Conservation (phyloP, 257 asterid genomes). For the Solanum medicagineum region DNA sequence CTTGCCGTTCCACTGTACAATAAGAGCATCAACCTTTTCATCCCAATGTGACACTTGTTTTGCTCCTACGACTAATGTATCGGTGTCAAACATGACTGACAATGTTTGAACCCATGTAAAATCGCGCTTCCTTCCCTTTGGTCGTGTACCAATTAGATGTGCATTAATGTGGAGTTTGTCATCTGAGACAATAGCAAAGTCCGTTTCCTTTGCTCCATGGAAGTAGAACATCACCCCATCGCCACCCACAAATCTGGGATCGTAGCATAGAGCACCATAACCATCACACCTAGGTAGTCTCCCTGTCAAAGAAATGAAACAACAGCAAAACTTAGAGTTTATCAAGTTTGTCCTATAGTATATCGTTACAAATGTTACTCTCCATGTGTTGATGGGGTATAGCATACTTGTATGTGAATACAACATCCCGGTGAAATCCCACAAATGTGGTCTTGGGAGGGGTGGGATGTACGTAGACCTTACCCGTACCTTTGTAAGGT, state of each 20-base stretch:
- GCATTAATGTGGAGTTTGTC: slow-evolving; percentile 63
- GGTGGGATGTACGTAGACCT: too few relatives aligned
- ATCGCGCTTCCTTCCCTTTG: slow-evolving; percentile 56
- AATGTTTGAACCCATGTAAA: slow-evolving; percentile 76
- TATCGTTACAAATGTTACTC: background rate
- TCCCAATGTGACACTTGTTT: slow-evolving; percentile 39
- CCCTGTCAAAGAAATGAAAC: slow-evolving; percentile 21
- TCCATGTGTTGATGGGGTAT: background rate
- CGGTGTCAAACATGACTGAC: slow-evolving; percentile 43
- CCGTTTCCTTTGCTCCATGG: slow-evolving; percentile 52
- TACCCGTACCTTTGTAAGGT: too few relatives aligned
- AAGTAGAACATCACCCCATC: slow-evolving; percentile 79
- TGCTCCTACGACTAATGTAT: slow-evolving; percentile 46
- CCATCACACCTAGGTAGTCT: slow-evolving; percentile 59
- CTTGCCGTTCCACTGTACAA: slow-evolving; percentile 34
- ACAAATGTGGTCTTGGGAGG: too few relatives aligned
- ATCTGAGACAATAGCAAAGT: slow-evolving; percentile 56
- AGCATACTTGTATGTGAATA: too few relatives aligned
- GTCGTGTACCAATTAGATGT: slow-evolving; percentile 59
- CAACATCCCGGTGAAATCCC: too few relatives aligned
- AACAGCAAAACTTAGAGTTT: background rate
- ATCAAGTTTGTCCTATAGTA: background rate
- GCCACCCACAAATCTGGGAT: slow-evolving; percentile 73
- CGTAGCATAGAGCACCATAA: slow-evolving; percentile 51
- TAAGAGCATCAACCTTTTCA: slow-evolving; percentile 30